Conservation (phyloP, 2,329 filamentous ascomycete species). For the Cladosporium cucumerinum region DNA sequence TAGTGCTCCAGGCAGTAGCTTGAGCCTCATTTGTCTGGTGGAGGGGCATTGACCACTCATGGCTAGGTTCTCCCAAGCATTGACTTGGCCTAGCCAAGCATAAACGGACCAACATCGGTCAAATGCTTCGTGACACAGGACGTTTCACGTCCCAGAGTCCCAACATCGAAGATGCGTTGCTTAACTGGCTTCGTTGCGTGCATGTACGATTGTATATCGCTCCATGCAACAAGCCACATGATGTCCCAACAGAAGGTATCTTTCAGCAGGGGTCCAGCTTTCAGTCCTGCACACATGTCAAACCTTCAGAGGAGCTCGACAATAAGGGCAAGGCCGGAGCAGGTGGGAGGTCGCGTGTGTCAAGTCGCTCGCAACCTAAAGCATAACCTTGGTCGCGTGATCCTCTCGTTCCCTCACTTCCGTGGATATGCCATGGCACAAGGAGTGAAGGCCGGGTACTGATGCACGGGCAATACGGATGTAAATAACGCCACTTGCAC, state of each 20-base stretch:
- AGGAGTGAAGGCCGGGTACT: neutral
- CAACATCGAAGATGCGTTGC: neutral
- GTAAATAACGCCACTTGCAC: conserved; percentile 11
- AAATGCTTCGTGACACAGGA: neutral
- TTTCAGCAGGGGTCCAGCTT: neutral
- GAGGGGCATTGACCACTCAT: neutral
- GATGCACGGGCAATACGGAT: conserved; percentile 2
- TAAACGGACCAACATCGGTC: neutral
- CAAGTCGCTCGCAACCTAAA: neutral
- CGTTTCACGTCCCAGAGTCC: neutral
- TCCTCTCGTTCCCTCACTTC: neutral
- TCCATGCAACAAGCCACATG: neutral
- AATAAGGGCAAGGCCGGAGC: neutral
- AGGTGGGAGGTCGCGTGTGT: neutral
- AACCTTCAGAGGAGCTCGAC: neutral
- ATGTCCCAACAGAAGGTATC: neutral
- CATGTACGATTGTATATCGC: neutral
- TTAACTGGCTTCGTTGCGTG: neutral
- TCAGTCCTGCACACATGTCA: neutral
- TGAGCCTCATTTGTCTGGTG: neutral
- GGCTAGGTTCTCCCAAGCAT: conserved; percentile 6
- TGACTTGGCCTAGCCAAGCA: conserved; percentile 14
- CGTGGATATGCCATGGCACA: neutral
- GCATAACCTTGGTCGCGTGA: neutral
- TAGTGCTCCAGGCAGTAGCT: conserved; percentile 1